Evolutionary conservation across 2,329 filamentous ascomycete genomes (phyloP).

Genomic region (Drechslera avenae): DNA sequence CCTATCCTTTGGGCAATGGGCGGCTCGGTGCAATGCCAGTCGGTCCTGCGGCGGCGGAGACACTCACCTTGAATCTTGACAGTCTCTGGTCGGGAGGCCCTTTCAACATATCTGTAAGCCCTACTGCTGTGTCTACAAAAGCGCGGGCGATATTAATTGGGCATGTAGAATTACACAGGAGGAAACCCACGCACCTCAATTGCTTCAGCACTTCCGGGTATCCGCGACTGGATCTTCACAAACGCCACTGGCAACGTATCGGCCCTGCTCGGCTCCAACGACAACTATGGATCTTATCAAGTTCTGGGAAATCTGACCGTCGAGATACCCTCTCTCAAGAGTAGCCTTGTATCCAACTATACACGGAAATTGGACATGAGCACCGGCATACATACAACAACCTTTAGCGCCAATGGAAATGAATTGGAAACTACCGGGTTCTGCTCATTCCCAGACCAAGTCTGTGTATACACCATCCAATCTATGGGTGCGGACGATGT

Average conservation of each 20-base stretch:
- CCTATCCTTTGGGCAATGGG: constrained; percentile 58
- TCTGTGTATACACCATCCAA: constrained; percentile 48
- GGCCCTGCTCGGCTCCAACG: constrained; percentile 46
- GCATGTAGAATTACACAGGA: constrained; percentile 51
- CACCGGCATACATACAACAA: constrained; percentile 49
- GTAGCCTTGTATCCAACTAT: constrained; percentile 33
- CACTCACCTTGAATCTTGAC: constrained; percentile 55
- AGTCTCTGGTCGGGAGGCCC: constrained; percentile 59
- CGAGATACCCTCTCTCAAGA: constrained; percentile 36
- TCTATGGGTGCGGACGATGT: constrained; percentile 37
- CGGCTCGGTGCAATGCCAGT: constrained; percentile 55
- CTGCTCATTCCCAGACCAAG: constrained; percentile 53
- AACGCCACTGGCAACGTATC: constrained; percentile 55
- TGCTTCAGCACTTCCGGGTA: constrained; percentile 47
- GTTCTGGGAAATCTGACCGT: constrained; percentile 57
- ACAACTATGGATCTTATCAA: constrained; percentile 54
- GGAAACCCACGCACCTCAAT: constrained; percentile 52
- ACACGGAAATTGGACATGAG: constrained; percentile 52
- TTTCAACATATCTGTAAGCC: constrained; percentile 50
- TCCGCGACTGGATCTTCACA: constrained; percentile 55
- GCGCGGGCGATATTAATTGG: background rate
- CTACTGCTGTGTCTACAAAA: fast-evolving
- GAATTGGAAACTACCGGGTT: constrained; percentile 49
- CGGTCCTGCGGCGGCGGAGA: constrained; percentile 52
- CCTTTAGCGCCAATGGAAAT: constrained; percentile 35